A percentile compares a stretch with the other conserved stretches of the same genome.
Conservation (phyloP, 208 protist genomes). For the Leishmania braziliensis region DNA sequence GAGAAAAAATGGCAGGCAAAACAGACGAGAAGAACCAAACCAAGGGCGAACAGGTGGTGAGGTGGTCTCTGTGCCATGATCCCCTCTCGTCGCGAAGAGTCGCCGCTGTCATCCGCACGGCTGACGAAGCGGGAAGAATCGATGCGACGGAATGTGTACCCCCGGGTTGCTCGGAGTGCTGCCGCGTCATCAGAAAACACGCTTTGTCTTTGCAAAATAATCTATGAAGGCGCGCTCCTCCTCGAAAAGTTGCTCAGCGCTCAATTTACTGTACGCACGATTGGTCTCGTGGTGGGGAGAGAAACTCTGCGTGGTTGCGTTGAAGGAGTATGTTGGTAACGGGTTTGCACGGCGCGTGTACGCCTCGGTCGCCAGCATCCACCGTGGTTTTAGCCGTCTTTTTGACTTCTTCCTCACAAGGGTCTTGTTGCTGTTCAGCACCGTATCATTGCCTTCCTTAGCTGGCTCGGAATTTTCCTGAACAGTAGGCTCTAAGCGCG, state of each 20-base stretch:
- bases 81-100: not conserved
- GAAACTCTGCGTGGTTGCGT: not conserved
- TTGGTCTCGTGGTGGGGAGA: slow-evolving; percentile 4
- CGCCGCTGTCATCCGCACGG: not conserved
- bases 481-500: not conserved
- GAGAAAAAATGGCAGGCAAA: not conserved
- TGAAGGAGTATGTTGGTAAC: not conserved
- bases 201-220: slow-evolving; percentile 39
- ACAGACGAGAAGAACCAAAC: not conserved
- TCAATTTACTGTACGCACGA: slow-evolving; percentile 29
- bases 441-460: not conserved
- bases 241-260: slow-evolving; percentile 48
- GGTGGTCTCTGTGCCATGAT: not conserved
- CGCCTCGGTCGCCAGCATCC: slow-evolving; percentile 49
- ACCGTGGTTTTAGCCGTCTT: slow-evolving; percentile 28
- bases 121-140: not conserved
- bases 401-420: slow-evolving; percentile 13
- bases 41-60: not conserved
- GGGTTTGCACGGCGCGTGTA: slow-evolving; percentile 23
- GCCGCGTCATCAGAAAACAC: not conserved
- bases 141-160: not conserved
- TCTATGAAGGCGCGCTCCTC: slow-evolving; percentile 58
- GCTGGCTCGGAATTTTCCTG: not conserved
- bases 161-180: not conserved
- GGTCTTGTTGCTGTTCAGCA: not conserved